Evolutionary conservation across 2,329 filamentous ascomycete genomes (phyloP), one percentile per base, ranked within the genome.

Genomic region (Cryphonectria japonica): DNA sequence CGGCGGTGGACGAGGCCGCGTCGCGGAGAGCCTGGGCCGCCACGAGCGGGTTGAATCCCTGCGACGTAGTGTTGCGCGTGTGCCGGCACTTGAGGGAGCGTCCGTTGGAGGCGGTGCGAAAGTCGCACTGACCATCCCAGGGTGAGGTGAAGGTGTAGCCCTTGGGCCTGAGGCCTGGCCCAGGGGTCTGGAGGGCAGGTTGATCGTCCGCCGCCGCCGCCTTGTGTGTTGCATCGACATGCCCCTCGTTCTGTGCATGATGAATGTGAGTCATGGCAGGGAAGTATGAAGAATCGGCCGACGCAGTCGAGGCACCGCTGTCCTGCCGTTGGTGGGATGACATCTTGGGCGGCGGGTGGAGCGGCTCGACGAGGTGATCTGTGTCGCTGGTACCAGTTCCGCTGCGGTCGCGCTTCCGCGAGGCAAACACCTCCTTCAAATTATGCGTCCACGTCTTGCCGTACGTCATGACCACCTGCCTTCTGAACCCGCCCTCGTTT

Each of bases 81-180:
- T 97, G 93, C 69, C 89, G 90, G 80, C 92, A 95, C 78, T 89
- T 90, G 19, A 97, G 82, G 69, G 88, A 91, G 67, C 92, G 90
- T 2, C 95, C 95, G 60, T 88, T 91, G 69, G 89, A 86, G 52
- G 92, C 92, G 0, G 94, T 96, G 22, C 88, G 85, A 80, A 98
- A 98, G 72, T 95, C 92, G 81, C 95, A 98, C 59, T 88, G 87
- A 22, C 93, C 93, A 72, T 93, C 90, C 95, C 95, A 98, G 0
- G 94, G 95, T 59, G 93, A 96, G 29, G 85, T 83, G 78, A 98
- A 98, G 0, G 89, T 87, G 80, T 97, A 97, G 26, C 90, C 92
- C 43, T 86, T 85, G 0, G 89, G 85, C 68, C 83, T 87, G 73
- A 85, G 82, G 26, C 82, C 86, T 0, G 83, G 83, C 0, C 82